Evolutionary conservation across 345 rosid species (phyloP).

Genomic region (Eucalyptus sp.): DNA sequence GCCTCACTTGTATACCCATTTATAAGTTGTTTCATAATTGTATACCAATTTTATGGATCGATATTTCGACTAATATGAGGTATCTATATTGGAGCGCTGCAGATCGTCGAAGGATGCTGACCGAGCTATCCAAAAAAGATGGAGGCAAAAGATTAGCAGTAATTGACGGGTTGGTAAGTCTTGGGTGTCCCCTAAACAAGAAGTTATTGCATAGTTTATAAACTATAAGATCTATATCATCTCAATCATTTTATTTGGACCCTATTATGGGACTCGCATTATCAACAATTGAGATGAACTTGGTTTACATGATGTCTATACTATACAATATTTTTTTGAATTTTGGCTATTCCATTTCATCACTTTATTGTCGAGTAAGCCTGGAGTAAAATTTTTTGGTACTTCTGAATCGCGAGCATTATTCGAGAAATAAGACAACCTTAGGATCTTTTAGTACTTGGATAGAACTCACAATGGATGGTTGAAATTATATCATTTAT

Average conservation of each 20-base stretch:
- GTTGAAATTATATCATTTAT: no score
- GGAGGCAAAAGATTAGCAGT: conserved; percentile 35
- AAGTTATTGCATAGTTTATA: neutral
- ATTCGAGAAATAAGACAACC: no score
- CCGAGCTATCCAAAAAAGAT: conserved; percentile 35
- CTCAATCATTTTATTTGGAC: no score
- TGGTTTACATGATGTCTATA: no score
- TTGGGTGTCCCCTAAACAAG: neutral
- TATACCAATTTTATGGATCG: fast-evolving
- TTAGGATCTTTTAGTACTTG: no score
- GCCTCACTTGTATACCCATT: neutral
- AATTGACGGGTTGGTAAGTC: conserved; percentile 55
- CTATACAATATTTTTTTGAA: fast-evolving
- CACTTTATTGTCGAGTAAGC: neutral
- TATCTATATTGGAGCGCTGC: neutral
- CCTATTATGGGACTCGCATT: neutral
- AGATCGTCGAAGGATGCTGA: neutral
- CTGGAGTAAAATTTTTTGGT: no score
- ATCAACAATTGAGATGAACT: neutral
- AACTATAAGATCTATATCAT: fast-evolving
- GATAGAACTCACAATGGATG: no score
- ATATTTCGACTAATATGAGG: fast-evolving
- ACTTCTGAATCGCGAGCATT: no score
- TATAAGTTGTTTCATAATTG: neutral
- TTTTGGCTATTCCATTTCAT: fast-evolving